Conservation (phyloP, 768 basidiomycete species). For the Obba rivulosa region DNA sequence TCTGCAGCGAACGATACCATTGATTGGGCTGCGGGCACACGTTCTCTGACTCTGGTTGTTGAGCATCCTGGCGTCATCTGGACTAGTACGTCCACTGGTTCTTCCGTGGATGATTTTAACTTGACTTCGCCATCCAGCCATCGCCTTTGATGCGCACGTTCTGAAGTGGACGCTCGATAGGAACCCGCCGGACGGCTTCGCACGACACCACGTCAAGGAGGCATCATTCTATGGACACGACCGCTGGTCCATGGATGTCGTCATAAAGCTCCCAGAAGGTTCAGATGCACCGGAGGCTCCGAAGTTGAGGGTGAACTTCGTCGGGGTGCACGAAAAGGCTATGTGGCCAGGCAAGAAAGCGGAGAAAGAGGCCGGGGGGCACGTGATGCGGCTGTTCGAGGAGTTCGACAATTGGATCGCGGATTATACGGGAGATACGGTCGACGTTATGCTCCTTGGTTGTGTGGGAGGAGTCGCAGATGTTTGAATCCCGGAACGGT, state of each 20-base stretch:
- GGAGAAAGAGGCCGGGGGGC: conserved; percentile 41
- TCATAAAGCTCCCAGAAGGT: conserved; percentile 43
- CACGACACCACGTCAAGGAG: conserved; percentile 88
- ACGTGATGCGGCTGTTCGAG: conserved; percentile 71
- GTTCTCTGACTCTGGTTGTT: conserved; percentile 64
- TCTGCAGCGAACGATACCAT: conserved; percentile 50
- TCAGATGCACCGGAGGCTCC: conserved; percentile 3
- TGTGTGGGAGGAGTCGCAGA: conserved; percentile 59
- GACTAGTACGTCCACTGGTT: conserved; percentile 49
- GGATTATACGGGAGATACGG: conserved; percentile 51
- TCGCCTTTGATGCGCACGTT: conserved; percentile 91
- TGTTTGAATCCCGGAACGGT: too few relatives aligned
- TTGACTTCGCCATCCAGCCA: conserved; percentile 36
- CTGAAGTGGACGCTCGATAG: conserved; percentile 78
- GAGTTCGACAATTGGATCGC: conserved; percentile 73
- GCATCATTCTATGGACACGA: conserved; percentile 80
- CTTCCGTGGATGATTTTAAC: neutral
- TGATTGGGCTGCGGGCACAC: conserved; percentile 53
- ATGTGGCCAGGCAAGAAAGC: conserved; percentile 73
- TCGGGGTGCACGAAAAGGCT: conserved; percentile 76
- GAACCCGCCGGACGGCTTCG: conserved; percentile 68
- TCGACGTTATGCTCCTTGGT: conserved; percentile 66
- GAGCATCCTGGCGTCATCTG: conserved; percentile 81
- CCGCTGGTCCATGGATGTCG: conserved; percentile 68
- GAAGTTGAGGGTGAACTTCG: conserved; percentile 61